Percentiles rank a stretch among this genome's conserved stretches.
These are phyloP conservation scores for Tremella fuciformis DNA, from an alignment of 768 basidiomycete genomes.

Conservation along the genomic window DNA sequence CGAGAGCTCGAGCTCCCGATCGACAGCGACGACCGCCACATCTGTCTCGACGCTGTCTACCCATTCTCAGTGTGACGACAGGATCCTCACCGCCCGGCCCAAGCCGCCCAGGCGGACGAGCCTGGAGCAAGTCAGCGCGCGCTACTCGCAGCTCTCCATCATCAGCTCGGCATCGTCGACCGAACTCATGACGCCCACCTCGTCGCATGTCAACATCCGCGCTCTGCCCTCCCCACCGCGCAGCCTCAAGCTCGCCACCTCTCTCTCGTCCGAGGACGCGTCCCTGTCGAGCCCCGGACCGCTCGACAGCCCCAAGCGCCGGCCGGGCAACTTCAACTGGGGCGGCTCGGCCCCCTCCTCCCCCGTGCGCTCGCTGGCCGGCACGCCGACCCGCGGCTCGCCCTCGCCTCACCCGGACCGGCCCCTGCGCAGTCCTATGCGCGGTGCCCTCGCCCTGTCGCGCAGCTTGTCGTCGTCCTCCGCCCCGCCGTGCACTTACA, in stretches of 20 bases:
- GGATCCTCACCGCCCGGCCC: not conserved
- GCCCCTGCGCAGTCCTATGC: slow-evolving; percentile 1
- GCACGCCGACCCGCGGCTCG: not conserved
- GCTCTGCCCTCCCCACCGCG: not conserved
- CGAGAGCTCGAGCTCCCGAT: not conserved
- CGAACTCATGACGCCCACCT: not conserved
- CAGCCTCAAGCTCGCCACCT: not conserved
- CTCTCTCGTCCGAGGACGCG: not conserved
- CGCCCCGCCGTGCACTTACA: not conserved
- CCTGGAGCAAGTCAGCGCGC: not conserved
- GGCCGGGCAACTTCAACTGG: slow-evolving; percentile 15
- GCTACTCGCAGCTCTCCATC: not conserved
- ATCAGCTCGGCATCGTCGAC: not conserved
- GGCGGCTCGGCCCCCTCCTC: slow-evolving; percentile 15
- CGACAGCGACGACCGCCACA: not conserved
- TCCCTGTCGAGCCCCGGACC: not conserved
- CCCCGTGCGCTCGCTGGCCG: not conserved
- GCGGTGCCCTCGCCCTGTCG: not conserved
- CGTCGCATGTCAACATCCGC: not conserved
- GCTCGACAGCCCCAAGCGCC: not conserved
- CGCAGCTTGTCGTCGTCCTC: not conserved
- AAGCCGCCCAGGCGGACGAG: not conserved
- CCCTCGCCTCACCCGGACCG: not conserved
- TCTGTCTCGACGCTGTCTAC: not conserved
- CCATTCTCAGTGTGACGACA: no score